Base-by-base conservation (phyloP, 352 stramenopile genomes). In the Aphanomyces cochlioides region DNA sequence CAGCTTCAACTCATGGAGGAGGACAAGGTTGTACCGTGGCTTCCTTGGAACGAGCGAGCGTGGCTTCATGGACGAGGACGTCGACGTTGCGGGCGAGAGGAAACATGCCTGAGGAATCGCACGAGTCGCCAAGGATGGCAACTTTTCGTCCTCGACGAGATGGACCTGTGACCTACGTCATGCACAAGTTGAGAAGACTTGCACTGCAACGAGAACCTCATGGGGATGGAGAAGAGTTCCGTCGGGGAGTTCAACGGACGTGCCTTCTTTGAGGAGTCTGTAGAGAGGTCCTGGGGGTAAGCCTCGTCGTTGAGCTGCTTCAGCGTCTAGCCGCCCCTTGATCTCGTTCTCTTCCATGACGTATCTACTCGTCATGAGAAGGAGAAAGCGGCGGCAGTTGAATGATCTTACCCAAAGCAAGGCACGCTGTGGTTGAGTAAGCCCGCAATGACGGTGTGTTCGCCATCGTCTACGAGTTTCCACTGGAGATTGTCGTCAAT, bases 211-310 rank as follows among this genome's bases (percentile, higher is more conserved):
- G 0, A 61, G 8, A 75, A 97, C 90, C 73, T 98, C 82, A 13
- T 83, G 77, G 6, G 91, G 84, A 57, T 87, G 72, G n/a, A 98
- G 75, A 3, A 76, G 73, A 34, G 83, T 77, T 39, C 90, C 84
- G 73, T 90, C 86, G 0, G 82, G 76, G 57, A 98, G 84, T 7
- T 85, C 90, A 28, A 98, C 83, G 60, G 72, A 83, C 37, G 87
- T 78, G 21, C 95, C 95, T 37, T 84, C 64, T 75, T 98, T 98
- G 13, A 98, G 75, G 77, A 88, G 68, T 19, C 80, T 80, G 78
- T 96, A 98, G 41, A 96, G 74, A 7, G 92, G 95, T 63, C 95
- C 95, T 47, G 82, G 85, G 7, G 81, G 83, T n/a, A 98, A 74
- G 0, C 91, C 90, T 39, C 94, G 76, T 19, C 75, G 75, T n/a